These are phyloP conservation scores for Plasmodium berghei DNA, from an alignment of 169 alveolate genomes.

Conservation along the genomic window DNA sequence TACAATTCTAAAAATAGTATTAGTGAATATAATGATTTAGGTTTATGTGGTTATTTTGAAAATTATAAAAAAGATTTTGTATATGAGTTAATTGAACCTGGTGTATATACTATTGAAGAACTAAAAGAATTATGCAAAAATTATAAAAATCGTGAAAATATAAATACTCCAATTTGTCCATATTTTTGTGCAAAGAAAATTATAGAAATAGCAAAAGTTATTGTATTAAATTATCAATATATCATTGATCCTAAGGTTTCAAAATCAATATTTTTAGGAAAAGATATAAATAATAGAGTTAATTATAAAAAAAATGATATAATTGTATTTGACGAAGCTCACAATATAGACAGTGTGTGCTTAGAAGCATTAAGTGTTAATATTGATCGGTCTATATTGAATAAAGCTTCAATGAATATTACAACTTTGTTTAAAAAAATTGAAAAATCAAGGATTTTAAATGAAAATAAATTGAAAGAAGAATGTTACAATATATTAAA, in stretches of 20 bases:
- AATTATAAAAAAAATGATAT: conserved; percentile 67
- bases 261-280: conserved; percentile 75
- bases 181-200: conserved; percentile 95
- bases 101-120: conserved; percentile 97
- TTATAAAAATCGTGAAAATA: conserved; percentile 82
- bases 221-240: conserved; percentile 96
- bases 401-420: conserved; percentile 90
- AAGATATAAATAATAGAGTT: conserved; percentile 30
- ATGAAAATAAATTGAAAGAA: conserved; percentile 70
- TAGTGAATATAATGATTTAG: conserved; percentile 80
- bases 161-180: conserved; percentile 91
- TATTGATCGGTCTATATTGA: conserved; percentile 89
- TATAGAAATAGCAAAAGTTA: conserved; percentile 93
- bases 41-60: conserved; percentile 90
- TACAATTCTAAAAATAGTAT: conserved; percentile 65
- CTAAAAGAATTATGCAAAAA: conserved; percentile 88
- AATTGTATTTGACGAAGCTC: conserved; percentile 99
- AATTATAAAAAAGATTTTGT: conserved; percentile 85
- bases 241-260: conserved; percentile 97
- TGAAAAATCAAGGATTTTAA: conserved; percentile 80
- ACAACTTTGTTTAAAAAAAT: conserved; percentile 82
- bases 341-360: conserved; percentile 98
- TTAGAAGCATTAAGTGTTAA: conserved; percentile 96
- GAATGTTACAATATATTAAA: conserved; percentile 56
- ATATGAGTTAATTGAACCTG: conserved; percentile 82